A percentile compares a stretch with the other conserved stretches of the same genome.
phyloP scores from a whole-genome alignment of 768 basidiomycete species.

The Scleroderma citrinum region DNA sequence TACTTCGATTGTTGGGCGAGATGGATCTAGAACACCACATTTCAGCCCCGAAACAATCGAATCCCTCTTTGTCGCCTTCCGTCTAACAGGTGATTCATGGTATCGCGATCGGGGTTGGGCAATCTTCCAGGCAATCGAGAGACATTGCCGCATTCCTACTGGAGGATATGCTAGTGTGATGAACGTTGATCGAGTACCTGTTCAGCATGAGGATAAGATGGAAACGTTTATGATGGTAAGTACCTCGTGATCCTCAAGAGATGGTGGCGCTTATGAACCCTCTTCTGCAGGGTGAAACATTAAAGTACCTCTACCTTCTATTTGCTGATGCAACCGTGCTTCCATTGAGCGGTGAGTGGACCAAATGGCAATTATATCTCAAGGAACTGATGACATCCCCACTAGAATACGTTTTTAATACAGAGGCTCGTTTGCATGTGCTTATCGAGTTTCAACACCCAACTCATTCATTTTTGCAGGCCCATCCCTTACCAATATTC shows the following conservation, averaged over 20 bases:
- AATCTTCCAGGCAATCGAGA: slow-evolving; percentile 86
- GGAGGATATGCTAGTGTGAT: slow-evolving; percentile 83
- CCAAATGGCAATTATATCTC: not conserved
- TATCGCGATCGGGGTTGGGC: slow-evolving; percentile 85
- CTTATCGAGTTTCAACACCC: not conserved
- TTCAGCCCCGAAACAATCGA: slow-evolving; percentile 88
- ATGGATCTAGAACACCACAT: not conserved
- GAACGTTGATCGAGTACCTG: slow-evolving; percentile 77
- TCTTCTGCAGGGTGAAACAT: slow-evolving; percentile 66
- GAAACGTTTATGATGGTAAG: slow-evolving; percentile 89
- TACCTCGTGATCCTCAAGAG: slow-evolving; percentile 7
- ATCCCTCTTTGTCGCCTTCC: slow-evolving; percentile 85
- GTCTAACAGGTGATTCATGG: slow-evolving; percentile 76
- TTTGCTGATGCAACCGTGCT: slow-evolving; percentile 73
- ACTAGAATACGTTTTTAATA: slow-evolving; percentile 85
- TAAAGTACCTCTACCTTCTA: slow-evolving; percentile 87
- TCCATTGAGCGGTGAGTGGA: slow-evolving; percentile 62
- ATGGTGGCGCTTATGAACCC: no score
- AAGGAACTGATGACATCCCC: slow-evolving; percentile 5
- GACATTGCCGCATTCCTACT: slow-evolving; percentile 65
- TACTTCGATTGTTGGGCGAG: not conserved
- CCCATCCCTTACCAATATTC: slow-evolving; percentile 70
- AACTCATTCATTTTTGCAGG: slow-evolving; percentile 30
- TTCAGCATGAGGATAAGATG: slow-evolving; percentile 79
- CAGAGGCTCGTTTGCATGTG: slow-evolving; percentile 81